These are phyloP conservation scores for Kurtzmaniella quercitrusa DNA, from an alignment of 1,139 yeast genomes.

Conservation along the genomic window DNA sequence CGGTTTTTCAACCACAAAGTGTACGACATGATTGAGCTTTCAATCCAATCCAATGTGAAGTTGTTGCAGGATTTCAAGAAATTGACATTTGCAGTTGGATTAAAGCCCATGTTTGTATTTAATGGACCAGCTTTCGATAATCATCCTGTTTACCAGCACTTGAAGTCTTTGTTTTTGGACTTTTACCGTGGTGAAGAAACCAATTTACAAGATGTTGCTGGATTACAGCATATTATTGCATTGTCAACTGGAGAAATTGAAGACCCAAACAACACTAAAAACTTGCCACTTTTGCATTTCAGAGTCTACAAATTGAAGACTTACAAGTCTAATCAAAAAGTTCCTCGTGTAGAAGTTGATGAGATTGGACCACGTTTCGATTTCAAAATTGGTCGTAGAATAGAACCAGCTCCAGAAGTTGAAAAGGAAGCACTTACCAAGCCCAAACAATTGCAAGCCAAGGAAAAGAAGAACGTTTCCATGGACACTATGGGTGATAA, in stretches of 20 bases:
- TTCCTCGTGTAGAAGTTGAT: slow-evolving; percentile 90
- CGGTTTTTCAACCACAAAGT: slow-evolving; percentile 88
- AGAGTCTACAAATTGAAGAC: slow-evolving; percentile 88
- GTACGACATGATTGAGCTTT: slow-evolving; percentile 91
- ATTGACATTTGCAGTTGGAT: slow-evolving; percentile 77
- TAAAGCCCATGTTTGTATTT: slow-evolving; percentile 92
- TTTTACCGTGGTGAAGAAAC: slow-evolving; percentile 87
- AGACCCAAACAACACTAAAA: slow-evolving; percentile 45
- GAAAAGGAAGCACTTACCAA: slow-evolving; percentile 83
- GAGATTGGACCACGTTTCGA: slow-evolving; percentile 97
- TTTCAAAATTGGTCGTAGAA: slow-evolving; percentile 85
- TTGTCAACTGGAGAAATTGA: slow-evolving; percentile 77
- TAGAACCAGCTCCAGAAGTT: slow-evolving; percentile 80
- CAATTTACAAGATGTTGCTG: slow-evolving; percentile 87
- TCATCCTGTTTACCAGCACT: slow-evolving; percentile 80
- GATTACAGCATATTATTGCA: slow-evolving; percentile 85
- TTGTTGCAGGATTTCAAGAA: slow-evolving; percentile 78
- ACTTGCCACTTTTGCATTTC: slow-evolving; percentile 76
- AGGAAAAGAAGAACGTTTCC: slow-evolving; percentile 83
- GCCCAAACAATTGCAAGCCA: slow-evolving; percentile 80
- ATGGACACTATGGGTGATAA: slow-evolving; percentile 93
- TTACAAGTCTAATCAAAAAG: slow-evolving; percentile 75
- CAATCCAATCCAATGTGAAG: slow-evolving; percentile 66
- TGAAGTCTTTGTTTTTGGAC: slow-evolving; percentile 86
- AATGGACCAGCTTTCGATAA: slow-evolving; percentile 90